Percentiles rank a stretch among this genome's conserved stretches.
These are phyloP conservation scores for Tylopilus plumbeoviolaceoides DNA, from an alignment of 768 basidiomycete species.

Conservation along the genomic window DNA sequence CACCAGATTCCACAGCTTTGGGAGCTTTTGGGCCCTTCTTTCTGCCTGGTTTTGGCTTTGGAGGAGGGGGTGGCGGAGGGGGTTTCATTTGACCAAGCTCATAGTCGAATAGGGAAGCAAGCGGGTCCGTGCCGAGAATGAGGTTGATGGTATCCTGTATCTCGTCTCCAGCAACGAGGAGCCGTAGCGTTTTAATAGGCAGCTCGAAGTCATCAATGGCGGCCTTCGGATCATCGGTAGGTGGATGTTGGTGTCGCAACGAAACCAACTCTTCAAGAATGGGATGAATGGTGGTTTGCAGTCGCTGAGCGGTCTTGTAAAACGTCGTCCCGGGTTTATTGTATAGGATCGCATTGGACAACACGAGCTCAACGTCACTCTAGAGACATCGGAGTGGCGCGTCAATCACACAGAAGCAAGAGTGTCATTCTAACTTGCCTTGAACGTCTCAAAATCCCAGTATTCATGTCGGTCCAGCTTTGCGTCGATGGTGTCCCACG, in stretches of 20 bases:
- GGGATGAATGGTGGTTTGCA: constrained; percentile 43
- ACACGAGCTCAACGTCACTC: constrained; percentile 81
- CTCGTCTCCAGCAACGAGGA: constrained; percentile 49
- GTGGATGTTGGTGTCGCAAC: constrained; percentile 15
- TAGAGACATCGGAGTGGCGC: constrained; percentile 24
- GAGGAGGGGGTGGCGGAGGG: constrained; percentile 53
- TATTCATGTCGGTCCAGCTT: constrained; percentile 85
- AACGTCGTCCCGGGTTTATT: constrained; percentile 72
- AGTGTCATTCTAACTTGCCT: constrained; percentile 36
- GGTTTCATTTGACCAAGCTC: constrained; percentile 62
- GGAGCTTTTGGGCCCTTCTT: constrained; percentile 32
- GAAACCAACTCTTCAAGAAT: constrained; percentile 31
- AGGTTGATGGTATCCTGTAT: constrained; percentile 54
- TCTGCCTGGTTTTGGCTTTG: constrained; percentile 39
- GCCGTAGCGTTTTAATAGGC: constrained; percentile 49
- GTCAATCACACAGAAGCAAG: not conserved
- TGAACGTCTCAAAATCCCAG: constrained; percentile 70
- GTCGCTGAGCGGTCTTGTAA: constrained; percentile 64
- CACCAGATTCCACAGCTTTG: constrained; percentile 19
- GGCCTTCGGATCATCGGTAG: constrained; percentile 3
- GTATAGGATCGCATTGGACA: constrained; percentile 83
- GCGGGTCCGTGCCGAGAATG: constrained; percentile 51
- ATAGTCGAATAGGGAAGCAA: constrained; percentile 64
- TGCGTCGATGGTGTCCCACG: constrained; percentile 74
- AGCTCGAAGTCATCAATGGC: constrained; percentile 74